These are phyloP conservation scores for Cystobasidium pallidum DNA, from an alignment of 1,284 basidiomycete genomes.

Conservation along the genomic window DNA sequence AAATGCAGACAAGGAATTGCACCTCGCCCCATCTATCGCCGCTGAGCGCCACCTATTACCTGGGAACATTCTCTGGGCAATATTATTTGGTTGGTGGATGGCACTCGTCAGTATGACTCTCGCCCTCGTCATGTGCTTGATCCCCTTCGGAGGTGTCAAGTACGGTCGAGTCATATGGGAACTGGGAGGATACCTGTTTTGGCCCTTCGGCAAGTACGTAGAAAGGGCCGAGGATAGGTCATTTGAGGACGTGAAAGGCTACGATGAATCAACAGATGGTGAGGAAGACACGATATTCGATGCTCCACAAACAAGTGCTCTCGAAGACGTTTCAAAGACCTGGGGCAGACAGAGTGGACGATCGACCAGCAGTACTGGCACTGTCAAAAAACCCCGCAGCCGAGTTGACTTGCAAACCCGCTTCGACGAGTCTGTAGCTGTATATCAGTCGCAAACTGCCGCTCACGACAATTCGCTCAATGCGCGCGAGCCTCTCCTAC, in stretches of 20 bases:
- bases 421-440: neutral
- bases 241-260: conserved; percentile 42
- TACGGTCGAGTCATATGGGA: conserved; percentile 90
- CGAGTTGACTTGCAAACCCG: conserved; percentile 4
- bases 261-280: conserved; percentile 45
- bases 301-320: conserved; percentile 54
- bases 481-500: conserved; percentile 22
- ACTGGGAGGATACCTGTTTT: conserved; percentile 91
- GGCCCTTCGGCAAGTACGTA: conserved; percentile 99
- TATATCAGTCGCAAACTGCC: neutral
- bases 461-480: neutral
- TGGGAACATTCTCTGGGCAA: conserved; percentile 89
- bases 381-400: conserved; percentile 13
- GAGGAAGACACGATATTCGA: conserved; percentile 59
- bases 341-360: conserved; percentile 40
- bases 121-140: conserved; percentile 70
- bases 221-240: conserved; percentile 70
- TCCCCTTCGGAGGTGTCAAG: conserved; percentile 74
- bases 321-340: conserved; percentile 45
- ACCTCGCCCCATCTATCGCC: conserved; percentile 86
- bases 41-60: conserved; percentile 82
- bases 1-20: conserved; percentile 90
- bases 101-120: conserved; percentile 70
- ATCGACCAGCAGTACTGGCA: conserved; percentile 36
- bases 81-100: conserved; percentile 91